These are phyloP conservation scores for Yarrowia yakushimensis DNA, from an alignment of 805 yeast species.

Conservation along the genomic window DNA sequence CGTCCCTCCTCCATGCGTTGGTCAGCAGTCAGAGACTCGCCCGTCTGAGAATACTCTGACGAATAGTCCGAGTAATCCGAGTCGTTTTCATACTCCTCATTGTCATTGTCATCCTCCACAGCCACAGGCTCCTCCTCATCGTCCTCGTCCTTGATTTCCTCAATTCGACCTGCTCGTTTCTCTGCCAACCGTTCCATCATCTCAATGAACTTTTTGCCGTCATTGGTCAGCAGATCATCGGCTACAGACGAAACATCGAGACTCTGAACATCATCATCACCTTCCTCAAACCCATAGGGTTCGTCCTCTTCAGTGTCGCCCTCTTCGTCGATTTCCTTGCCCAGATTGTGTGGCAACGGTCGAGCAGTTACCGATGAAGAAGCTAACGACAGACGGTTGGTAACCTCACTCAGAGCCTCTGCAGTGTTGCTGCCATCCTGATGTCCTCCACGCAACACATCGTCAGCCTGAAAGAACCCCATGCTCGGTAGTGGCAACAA, in stretches of 20 bases:
- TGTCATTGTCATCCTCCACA: slow-evolving; percentile 40
- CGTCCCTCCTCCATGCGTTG: slow-evolving; percentile 75
- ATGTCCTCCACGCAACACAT: background rate
- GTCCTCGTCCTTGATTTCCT: slow-evolving; percentile 34
- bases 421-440: background rate
- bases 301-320: slow-evolving; percentile 30
- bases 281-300: background rate
- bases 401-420: background rate
- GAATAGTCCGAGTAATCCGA: slow-evolving; percentile 32
- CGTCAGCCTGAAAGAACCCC: background rate
- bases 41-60: slow-evolving; percentile 14
- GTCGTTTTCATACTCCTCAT: slow-evolving; percentile 44
- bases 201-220: slow-evolving; percentile 72
- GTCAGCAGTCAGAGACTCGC: slow-evolving; percentile 42
- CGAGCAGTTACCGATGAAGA: background rate
- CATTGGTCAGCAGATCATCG: slow-evolving; percentile 71
- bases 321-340: slow-evolving; percentile 28
- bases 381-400: background rate
- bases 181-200: slow-evolving; percentile 71
- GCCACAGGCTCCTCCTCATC: slow-evolving; percentile 31
- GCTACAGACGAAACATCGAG: slow-evolving; percentile 51
- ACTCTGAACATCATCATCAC: background rate
- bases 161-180: slow-evolving; percentile 43
- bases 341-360: background rate
- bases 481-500: background rate